Base-by-base conservation (phyloP, 495 filamentous ascomycete genomes). In the Hypomontagnella monticulosa region DNA sequence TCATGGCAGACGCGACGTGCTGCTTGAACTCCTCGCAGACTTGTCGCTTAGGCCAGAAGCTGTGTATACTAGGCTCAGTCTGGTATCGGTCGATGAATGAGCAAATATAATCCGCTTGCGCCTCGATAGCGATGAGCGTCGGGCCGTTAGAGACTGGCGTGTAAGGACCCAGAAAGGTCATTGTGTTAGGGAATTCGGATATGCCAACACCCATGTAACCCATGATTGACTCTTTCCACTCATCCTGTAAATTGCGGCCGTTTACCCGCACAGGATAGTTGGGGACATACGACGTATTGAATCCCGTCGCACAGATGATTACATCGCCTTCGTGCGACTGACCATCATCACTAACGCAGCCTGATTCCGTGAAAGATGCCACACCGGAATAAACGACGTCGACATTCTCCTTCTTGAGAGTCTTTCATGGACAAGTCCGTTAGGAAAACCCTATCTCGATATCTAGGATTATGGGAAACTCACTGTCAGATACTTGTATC, bases 311-410 rank as follows among this genome's bases (percentile, higher is more conserved):
- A 38, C 61, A 84, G 34, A 84, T 69, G 16, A 83, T 77, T 1
- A 83, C 57, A 50, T 84, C 82, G n/a, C 79, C 72, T 20, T 79
- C 70, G 37, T 76, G 69, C 42, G 78, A 73, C 9, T 72, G 71
- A 0, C 86, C 84, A 51, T 85, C 82, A 0, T 71, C 73, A 0
- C 80, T 83, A 15, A 81, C 48, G 27, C 86, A 79, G 8, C 85
- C 82, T 1, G 69, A 74, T 34, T 66, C 67, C n/a, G 78, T 78
- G 18, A 88, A 72, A n/a, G 72, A 71, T 14, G 73, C 56, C 10
- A 85, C 84, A 0, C 73, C 64, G 0, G 66, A 72, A 16, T 70
- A 77, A 38, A 83, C 77, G 3, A 79, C 61, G n/a, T 78, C 62
- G 7, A 83, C 77, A 36, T 85, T 85, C 2, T 78, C 73, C 19